Conservation (phyloP, 192 early-diverging fungal species). For the Coemansia sp. region DNA sequence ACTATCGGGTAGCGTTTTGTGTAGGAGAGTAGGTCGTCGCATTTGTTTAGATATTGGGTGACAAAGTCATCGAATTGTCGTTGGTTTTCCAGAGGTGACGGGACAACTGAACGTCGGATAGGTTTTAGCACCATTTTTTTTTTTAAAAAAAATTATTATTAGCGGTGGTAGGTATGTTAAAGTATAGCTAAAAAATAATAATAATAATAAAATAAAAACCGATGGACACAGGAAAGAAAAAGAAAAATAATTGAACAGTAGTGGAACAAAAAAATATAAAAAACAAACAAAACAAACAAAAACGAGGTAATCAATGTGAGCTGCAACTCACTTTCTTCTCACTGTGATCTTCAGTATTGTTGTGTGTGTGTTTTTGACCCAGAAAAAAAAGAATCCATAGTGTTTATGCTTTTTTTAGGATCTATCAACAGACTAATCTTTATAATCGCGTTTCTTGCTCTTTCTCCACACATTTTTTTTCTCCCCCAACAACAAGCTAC, state of each 20-base stretch:
- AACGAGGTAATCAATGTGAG: not conserved
- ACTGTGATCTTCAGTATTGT: not conserved
- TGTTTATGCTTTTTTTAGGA: not conserved
- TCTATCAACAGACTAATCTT: not conserved
- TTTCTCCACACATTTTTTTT: not conserved
- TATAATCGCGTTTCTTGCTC: not conserved
- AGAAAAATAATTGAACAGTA: not conserved
- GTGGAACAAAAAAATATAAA: not conserved
- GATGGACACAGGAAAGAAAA: not conserved
- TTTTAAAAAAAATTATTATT: not conserved
- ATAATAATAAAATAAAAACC: not conserved
- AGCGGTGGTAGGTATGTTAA: too few species aligned
- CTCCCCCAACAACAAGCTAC: not conserved
- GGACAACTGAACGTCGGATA: constrained; percentile 27
- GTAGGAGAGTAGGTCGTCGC: constrained; percentile 50
- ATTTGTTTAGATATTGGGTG: constrained; percentile 53
- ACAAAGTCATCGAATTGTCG: constrained; percentile 36
- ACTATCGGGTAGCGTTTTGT: constrained; percentile 39
- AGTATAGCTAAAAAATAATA: not conserved
- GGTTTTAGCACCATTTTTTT: constrained; percentile 40
- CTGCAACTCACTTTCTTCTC: not conserved
- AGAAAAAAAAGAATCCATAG: not conserved
- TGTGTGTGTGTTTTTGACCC: not conserved
- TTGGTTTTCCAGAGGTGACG: constrained; percentile 35
- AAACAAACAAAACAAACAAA: not conserved